Base-by-base conservation (phyloP, 768 basidiomycete species). In the Rhodotorula graminis region DNA sequence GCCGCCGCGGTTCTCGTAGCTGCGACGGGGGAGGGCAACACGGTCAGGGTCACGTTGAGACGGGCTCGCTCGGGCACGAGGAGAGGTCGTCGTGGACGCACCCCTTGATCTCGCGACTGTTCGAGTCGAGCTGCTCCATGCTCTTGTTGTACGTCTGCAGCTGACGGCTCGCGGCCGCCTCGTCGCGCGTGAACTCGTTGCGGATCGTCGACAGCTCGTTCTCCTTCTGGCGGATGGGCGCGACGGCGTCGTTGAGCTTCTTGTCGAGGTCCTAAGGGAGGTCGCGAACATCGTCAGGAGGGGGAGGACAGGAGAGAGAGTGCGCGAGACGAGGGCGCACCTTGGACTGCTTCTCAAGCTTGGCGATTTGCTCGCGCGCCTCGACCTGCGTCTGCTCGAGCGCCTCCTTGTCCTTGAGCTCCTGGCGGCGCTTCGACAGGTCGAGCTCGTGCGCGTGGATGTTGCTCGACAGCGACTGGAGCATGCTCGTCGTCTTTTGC, bases 341-440 rank as follows among this genome's bases (percentile, higher is more conserved):
- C 70, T 87, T 88, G 79, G 93, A 88, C 78, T 93, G 90, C 78
- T 87, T 88, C 77, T 91, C 88, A 25, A 93, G 85, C 31, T 81
- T 83, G 23, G 84, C 83, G 42, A 92, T 85, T 44, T 78, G 80
- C 49, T 81, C 80, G 16, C 84, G 83, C 15, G 83, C 76, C 25
- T 78, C 76, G 65, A 85, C 84, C 44, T 75, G 69, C 21, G 72
- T 64, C 61, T 71, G 42, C 65, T 78, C 75, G 60, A 76, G 68
- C 27, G 63, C 64, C 44, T 74, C 66, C 50, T 65, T 71, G 63
- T 77, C 74, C 60, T 75, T 76, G 18, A 78, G 53, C 49, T 76
- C 71, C 58, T 74, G 73, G 21, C 65, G 70, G 42, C 70, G 61
- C 25, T 58, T 62, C 19, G 44, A 46, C 23, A 78, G 62, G 14